A percentile compares a stretch with the other conserved stretches of the same genome.
Conservation (phyloP, 164 flowering plant genomes). For the Pachysandra terminalis region DNA sequence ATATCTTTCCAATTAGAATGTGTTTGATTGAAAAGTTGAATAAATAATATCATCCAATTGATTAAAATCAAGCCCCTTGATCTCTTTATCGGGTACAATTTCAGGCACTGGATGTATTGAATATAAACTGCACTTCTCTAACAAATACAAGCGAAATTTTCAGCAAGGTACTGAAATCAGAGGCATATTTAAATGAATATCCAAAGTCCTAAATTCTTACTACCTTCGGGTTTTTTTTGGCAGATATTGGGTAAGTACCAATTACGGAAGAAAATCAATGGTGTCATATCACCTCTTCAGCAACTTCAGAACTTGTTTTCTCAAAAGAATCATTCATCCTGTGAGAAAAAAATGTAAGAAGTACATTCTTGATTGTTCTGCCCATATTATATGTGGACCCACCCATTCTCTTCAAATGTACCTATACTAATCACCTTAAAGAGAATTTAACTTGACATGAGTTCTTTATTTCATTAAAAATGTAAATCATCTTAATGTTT, state of each 20-base stretch:
- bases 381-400: neutral
- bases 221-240: neutral
- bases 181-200: neutral
- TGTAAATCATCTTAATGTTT: constrained; percentile 5
- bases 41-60: neutral
- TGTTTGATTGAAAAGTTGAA: too few relatives aligned
- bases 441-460: neutral
- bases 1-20: neutral
- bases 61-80: neutral
- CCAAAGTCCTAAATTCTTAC: constrained; percentile 4
- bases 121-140: constrained; percentile 73
- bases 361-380: neutral
- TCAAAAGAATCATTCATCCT: constrained; percentile 37
- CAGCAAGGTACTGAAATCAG: constrained; percentile 50
- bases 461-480: neutral
- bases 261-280: constrained; percentile 35
- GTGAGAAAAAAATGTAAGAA: constrained; percentile 63
- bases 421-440: neutral
- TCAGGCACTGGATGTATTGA: constrained; percentile 52
- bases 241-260: constrained; percentile 53
- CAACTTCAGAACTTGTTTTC: constrained; percentile 60
- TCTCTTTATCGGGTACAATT: constrained; percentile 44
- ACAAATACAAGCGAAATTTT: constrained; percentile 65
- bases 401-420: neutral
- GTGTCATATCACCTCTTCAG: constrained; percentile 43